Evolutionary conservation across 2,329 filamentous ascomycete genomes (phyloP).

Genomic region (Arthroderma sp.): DNA sequence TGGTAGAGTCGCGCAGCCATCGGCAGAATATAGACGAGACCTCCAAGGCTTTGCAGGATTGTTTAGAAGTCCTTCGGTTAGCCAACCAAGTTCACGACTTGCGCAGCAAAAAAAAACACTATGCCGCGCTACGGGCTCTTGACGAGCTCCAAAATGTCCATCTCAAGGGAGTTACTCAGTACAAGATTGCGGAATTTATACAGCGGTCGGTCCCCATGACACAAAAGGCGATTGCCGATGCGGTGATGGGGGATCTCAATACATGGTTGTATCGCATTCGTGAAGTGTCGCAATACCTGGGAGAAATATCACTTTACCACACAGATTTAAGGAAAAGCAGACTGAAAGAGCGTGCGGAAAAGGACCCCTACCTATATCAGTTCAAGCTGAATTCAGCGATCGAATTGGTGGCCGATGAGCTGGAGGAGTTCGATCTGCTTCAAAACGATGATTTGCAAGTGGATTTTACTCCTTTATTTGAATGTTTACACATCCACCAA

Average conservation of each 20-base stretch:
- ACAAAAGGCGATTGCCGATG: constrained; percentile 84
- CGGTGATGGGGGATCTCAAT: constrained; percentile 92
- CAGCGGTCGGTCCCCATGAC: constrained; percentile 90
- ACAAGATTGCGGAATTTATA: constrained; percentile 89
- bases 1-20: constrained; percentile 84
- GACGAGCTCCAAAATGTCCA: constrained; percentile 96
- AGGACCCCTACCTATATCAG: constrained; percentile 58
- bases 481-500: constrained; percentile 92
- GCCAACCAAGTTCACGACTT: constrained; percentile 92
- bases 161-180: constrained; percentile 83
- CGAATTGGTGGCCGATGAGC: constrained; percentile 88
- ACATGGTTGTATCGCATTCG: constrained; percentile 93
- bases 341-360: constrained; percentile 69
- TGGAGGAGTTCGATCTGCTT: constrained; percentile 86
- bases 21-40: constrained; percentile 94
- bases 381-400: constrained; percentile 94
- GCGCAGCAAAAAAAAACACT: constrained; percentile 85
- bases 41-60: constrained; percentile 75
- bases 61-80: constrained; percentile 77
- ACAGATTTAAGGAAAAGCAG: constrained; percentile 75
- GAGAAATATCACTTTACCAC: constrained; percentile 93
- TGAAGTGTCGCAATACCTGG: constrained; percentile 89
- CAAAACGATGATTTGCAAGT: constrained; percentile 93
- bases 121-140: constrained; percentile 80
- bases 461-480: constrained; percentile 86